These are phyloP conservation scores for Nicotiana attenuata DNA, from an alignment of 257 asterid species.

Conservation along the genomic window DNA sequence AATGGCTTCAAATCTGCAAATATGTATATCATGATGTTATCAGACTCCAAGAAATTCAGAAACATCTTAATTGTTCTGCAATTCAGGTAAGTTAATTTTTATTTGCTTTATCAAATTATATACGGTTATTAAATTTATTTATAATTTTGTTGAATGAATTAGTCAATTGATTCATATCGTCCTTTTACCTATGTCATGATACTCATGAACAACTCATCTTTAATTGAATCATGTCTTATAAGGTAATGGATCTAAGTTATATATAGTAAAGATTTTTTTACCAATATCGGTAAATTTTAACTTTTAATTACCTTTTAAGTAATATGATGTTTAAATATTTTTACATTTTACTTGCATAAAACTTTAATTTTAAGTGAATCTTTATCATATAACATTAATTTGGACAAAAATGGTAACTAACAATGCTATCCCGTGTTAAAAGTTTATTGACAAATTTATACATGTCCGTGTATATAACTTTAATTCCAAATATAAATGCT, in stretches of 20 bases:
- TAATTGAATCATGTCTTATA: neutral
- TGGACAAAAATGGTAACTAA: neutral
- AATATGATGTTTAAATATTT: too few relatives aligned
- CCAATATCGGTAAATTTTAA: too few relatives aligned
- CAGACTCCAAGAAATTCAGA: slow-evolving; percentile 62
- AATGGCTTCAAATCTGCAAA: slow-evolving; percentile 66
- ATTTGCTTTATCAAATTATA: neutral
- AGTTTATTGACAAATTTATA: neutral
- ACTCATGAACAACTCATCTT: too few relatives aligned
- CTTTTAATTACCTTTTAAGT: too few relatives aligned
- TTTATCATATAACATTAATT: neutral
- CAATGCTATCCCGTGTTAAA: neutral
- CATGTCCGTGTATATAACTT: neutral
- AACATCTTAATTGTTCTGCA: slow-evolving; percentile 52
- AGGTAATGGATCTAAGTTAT: neutral
- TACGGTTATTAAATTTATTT: too few relatives aligned
- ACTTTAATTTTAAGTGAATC: neutral
- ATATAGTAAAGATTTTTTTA: too few relatives aligned
- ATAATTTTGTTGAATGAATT: neutral
- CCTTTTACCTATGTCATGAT: neutral
- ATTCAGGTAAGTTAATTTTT: slow-evolving; percentile 43
- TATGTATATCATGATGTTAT: slow-evolving; percentile 74
- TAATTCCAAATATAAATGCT: neutral
- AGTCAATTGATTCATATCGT: neutral
- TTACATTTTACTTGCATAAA: too few relatives aligned